A percentile compares a stretch with the other conserved stretches of the same genome.
Evolutionary conservation across 345 rosid genomes (phyloP).

Genomic region (Dimocarpus longan): DNA sequence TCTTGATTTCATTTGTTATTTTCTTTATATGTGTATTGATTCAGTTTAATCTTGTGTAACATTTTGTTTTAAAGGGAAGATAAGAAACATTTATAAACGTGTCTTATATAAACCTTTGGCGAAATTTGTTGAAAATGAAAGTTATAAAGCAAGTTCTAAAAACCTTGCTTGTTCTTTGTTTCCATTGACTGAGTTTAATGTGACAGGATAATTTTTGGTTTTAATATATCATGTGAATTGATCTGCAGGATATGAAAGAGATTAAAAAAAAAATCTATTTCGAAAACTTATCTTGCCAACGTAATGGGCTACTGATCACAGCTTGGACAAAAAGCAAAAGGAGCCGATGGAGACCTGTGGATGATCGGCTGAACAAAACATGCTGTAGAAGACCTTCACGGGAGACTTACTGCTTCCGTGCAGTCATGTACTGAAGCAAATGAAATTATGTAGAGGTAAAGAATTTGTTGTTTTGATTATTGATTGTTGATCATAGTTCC

Average conservation of each 20-base stretch:
- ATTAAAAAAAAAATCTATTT: slow-evolving; percentile 51
- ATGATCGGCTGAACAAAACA: slow-evolving; percentile 75
- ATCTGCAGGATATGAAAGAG: slow-evolving; percentile 67
- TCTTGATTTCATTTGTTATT: background rate
- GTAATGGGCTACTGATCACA: slow-evolving; percentile 50
- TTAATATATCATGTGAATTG: slow-evolving; percentile 13
- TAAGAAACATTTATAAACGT: background rate
- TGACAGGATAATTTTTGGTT: background rate
- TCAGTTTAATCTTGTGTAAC: background rate
- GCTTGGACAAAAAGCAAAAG: slow-evolving; percentile 53
- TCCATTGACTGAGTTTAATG: background rate
- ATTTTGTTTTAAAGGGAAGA: background rate
- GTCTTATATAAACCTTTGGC: background rate
- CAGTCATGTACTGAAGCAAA: slow-evolving; percentile 92
- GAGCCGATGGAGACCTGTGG: slow-evolving; percentile 58
- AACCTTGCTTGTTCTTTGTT: slow-evolving; percentile 3
- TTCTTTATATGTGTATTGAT: no score
- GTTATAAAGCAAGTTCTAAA: background rate
- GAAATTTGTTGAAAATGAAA: background rate
- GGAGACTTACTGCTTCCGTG: slow-evolving; percentile 69
- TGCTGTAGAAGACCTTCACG: slow-evolving; percentile 72
- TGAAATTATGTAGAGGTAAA: slow-evolving; percentile 76
- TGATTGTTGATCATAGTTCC: background rate
- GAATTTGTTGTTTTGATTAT: background rate
- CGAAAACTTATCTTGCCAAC: slow-evolving; percentile 52